Conservation (phyloP, 805 yeast species). For the Wickerhamomyces alni region DNA sequence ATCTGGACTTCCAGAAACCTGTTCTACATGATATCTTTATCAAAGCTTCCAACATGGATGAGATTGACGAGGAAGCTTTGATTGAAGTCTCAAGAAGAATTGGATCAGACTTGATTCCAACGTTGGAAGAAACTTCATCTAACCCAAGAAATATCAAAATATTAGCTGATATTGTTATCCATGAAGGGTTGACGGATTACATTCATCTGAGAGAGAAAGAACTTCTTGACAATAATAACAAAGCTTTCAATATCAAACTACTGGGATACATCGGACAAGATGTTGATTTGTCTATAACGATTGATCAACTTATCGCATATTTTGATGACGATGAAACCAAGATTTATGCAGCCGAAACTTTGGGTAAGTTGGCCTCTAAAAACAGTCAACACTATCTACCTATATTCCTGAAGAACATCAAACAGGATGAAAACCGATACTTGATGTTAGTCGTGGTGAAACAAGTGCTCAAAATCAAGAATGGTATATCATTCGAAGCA, state of each 20-base stretch:
- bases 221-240: conserved; percentile 10
- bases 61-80: conserved; percentile 22
- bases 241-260: conserved; percentile 34
- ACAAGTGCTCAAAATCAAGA: conserved; percentile 21
- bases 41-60: conserved; percentile 18
- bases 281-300: conserved; percentile 26
- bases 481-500: conserved; percentile 17
- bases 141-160: conserved; percentile 19
- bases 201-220: conserved; percentile 15
- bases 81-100: conserved; percentile 19
- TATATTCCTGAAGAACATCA: conserved; percentile 27
- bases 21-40: conserved; percentile 15
- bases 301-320: conserved; percentile 31
- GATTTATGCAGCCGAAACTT: conserved; percentile 44
- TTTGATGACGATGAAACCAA: conserved; percentile 32
- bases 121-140: conserved; percentile 13
- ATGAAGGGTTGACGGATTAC: conserved; percentile 20
- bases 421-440: conserved; percentile 16
- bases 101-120: conserved; percentile 22
- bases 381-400: conserved; percentile 35
- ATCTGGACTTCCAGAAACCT: conserved; percentile 12
- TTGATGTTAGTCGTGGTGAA: conserved; percentile 27
- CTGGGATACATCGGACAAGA: conserved; percentile 45
- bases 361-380: conserved; percentile 43
- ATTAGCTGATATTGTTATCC: conserved; percentile 18